Evolutionary conservation across 306 rosid genomes (phyloP), one percentile per base, ranked within the genome.

Genomic region (Hippophae rhamnoides): DNA sequence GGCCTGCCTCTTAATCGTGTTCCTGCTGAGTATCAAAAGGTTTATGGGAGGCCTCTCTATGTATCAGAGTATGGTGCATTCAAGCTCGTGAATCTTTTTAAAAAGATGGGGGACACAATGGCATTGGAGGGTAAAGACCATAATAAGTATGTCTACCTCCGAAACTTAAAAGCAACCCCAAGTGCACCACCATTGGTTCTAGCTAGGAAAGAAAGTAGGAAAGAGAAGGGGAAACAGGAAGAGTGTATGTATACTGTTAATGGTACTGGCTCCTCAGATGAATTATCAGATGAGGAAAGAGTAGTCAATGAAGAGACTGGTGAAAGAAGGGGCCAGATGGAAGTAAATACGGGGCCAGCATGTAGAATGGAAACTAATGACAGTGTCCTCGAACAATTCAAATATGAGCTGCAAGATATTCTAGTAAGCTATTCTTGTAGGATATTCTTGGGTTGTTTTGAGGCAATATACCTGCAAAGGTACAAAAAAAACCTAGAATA

Each of bases 381-480:
- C 56, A 27, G 23, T 26, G 1, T 44, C 61, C 81, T 92, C 6
- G 84, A 80, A 69, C 76, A 71, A 70, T 92, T 92, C 78, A 92
- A 86, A 69, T 60, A 70, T 49, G 95, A 92, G 72, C 76, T 92
- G 60, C 95, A 85, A 54, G 99, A 92, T 86, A 88, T 92, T 70
- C 79, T 92, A 4, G 99, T 92, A 23, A 86, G 96, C 83, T 92
- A 88, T 75, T 92, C 99, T 27, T 92, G 97, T 66, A 70, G 75
- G 67, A 88, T 92, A 67, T 74, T 70, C 72, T 52, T 92, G 9
- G 93, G 86, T 60, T 78, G 75, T 67, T 92, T 92, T 13, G 90
- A 88, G 77, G 86, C 60, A 5, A 70, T 92, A 73, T 92, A 92
- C 70, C 58, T 66, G 72, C 96, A 84, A 60, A 69, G 99, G 49